A percentile compares a stretch with the other conserved stretches of the same genome.
Conservation (phyloP, 441 rosid genomes). For the Euphorbia celastroides region DNA sequence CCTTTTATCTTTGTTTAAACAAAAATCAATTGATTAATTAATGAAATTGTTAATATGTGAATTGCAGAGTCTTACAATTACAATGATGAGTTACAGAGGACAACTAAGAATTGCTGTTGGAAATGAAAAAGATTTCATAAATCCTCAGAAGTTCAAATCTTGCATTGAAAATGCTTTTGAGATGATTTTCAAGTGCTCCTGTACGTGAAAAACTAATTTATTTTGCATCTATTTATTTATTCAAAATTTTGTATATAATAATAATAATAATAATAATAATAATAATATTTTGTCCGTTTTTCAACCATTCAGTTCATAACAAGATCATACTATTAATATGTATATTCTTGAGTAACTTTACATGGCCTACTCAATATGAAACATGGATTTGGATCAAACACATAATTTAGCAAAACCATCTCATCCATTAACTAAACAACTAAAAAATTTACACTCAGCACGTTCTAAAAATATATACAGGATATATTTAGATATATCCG, state of each 20-base stretch:
- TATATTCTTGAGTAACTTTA: no score
- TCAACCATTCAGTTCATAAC: neutral
- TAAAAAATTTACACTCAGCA: no score
- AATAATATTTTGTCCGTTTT: no score
- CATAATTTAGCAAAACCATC: no score
- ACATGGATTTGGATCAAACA: no score
- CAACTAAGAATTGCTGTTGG: conserved; percentile 35
- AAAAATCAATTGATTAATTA: no score
- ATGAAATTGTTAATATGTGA: neutral
- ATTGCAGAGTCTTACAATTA: conserved; percentile 37
- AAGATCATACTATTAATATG: neutral
- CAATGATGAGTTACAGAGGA: conserved; percentile 44
- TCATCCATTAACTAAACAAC: no score
- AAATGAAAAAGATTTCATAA: conserved; percentile 38
- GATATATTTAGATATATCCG: no score
- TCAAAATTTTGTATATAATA: neutral
- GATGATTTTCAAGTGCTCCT: conserved; percentile 27
- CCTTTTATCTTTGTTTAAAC: no score
- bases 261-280: no score
- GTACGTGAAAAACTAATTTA: neutral
- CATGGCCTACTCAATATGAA: no score
- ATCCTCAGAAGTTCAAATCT: conserved; percentile 29
- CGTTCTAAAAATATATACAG: no score
- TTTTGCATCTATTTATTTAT: neutral
- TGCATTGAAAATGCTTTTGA: conserved; percentile 35